Evolutionary conservation across 1,139 yeast species (phyloP), one percentile per base, ranked within the genome.

Genomic region (Yamadazyma triangularis): DNA sequence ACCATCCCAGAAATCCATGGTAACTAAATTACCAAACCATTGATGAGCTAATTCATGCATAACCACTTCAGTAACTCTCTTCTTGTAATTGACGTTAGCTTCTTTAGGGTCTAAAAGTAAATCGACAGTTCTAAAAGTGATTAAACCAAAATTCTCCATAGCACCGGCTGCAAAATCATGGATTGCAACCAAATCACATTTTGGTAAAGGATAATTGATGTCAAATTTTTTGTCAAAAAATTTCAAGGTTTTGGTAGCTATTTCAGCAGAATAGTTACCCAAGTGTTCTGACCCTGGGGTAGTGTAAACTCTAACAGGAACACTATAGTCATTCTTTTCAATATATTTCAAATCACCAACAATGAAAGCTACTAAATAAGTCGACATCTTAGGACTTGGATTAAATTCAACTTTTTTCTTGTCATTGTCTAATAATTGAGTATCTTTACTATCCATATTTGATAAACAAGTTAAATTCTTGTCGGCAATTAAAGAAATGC

Each of bases 311-410:
- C 73, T 65, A 34, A 75, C 71, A 23, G 80, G 80, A 27, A 85
- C 75, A 34, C 81, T 76, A 64, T 79, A 83, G 27, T 67, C 72
- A 28, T 69, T 68, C 35, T 73, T 63, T 53, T 82, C 88, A 38
- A 82, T 74, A 49, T 78, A 82, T 47, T 76, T 81, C 47, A 81
- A 78, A 43, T 83, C 91, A 39, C 91, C 91, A 30, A 77, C 74
- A 30, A 84, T 79, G 66, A 84, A 83, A 0, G 91, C 93, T 32
- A 81, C 78, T 50, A 83, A 66, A 55, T 83, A 83, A 7, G 93
- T 81, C 24, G 88, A 79, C 88, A 83, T 82, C 45, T 74, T 53
- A 16, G 91, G 91, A 14, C 91, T 78, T 29, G 58, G 56, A 48
- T 67, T 61, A 52, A 70, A 70, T 8, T 42, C 34, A 30, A 73